phyloP scores from a whole-genome alignment of 768 basidiomycete species.

The Lentinus brumalis region DNA sequence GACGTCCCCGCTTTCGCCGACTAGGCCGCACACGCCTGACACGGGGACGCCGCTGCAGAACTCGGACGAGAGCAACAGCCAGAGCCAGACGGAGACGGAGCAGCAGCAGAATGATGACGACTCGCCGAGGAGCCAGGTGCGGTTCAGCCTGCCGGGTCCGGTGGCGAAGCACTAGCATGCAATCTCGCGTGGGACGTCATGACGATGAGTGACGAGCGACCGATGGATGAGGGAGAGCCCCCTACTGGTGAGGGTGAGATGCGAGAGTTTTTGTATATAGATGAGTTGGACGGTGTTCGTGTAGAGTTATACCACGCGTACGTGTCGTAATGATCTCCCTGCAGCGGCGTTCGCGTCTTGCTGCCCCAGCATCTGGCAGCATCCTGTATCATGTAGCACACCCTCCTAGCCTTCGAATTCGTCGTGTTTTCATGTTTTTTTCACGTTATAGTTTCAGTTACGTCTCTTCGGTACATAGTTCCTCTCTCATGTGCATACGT shows the following conservation, averaged over 20 bases:
- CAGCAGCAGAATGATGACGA: conserved; percentile 15
- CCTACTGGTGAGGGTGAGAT: neutral
- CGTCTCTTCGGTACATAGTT: neutral
- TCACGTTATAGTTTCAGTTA: neutral
- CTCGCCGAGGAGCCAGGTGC: conserved; percentile 23
- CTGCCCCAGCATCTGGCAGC: neutral
- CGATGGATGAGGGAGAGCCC: neutral
- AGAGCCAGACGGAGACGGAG: conserved; percentile 25
- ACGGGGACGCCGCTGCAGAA: neutral
- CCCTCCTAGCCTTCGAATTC: neutral
- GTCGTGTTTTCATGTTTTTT: neutral
- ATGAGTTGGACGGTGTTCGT: conserved; percentile 1
- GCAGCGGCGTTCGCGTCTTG: neutral
- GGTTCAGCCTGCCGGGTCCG: conserved; percentile 22
- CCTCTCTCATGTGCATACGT: neutral
- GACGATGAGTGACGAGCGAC: neutral
- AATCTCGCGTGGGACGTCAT: neutral
- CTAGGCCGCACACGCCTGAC: neutral
- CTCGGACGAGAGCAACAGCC: neutral
- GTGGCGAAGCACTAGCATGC: neutral
- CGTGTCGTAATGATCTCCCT: neutral
- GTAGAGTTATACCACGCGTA: conserved; percentile 5
- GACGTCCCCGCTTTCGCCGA: conserved; percentile 3
- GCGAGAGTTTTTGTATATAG: neutral
- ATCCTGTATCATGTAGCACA: conserved; percentile 1